Evolutionary conservation across 352 stramenopile species (phyloP).

Genomic region (Phytopythium ostracodes): DNA sequence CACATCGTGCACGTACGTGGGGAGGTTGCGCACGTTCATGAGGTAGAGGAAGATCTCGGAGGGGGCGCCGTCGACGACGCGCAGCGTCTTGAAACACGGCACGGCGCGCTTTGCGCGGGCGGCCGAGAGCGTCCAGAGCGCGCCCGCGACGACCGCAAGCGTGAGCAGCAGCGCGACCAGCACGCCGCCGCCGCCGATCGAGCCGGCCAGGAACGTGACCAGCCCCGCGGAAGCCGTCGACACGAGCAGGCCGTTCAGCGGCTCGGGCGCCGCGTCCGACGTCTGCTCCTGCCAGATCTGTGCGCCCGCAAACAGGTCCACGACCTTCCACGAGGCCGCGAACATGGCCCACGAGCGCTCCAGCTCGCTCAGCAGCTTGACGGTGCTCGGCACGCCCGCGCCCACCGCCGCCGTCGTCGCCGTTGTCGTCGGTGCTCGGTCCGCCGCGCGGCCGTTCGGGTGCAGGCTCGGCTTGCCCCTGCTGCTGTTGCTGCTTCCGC

Average conservation of each 20-base stretch:
- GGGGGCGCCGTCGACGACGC: slow-evolving; percentile 56
- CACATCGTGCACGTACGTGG: slow-evolving; percentile 24
- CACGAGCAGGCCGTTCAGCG: slow-evolving; percentile 54
- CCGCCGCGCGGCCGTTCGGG: slow-evolving; percentile 3
- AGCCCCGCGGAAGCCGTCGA: slow-evolving; percentile 47
- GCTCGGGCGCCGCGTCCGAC: slow-evolving; percentile 21
- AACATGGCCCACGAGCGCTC: slow-evolving; percentile 75
- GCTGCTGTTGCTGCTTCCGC: background rate
- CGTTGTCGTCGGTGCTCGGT: slow-evolving; percentile 8
- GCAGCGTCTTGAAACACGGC: slow-evolving; percentile 65
- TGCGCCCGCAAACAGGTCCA: slow-evolving; percentile 62
- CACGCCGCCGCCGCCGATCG: slow-evolving; percentile 60
- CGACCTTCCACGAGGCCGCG: slow-evolving; percentile 53
- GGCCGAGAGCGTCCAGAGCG: slow-evolving; percentile 55
- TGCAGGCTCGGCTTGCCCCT: slow-evolving; percentile 13
- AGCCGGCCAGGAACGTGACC: slow-evolving; percentile 59
- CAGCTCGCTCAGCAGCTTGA: slow-evolving; percentile 71
- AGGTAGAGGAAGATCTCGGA: slow-evolving; percentile 74
- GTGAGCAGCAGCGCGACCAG: slow-evolving; percentile 44
- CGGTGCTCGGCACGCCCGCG: slow-evolving; percentile 38
- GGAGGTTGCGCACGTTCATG: slow-evolving; percentile 69
- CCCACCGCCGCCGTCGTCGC: slow-evolving; percentile 7
- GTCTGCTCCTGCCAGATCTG: slow-evolving; percentile 65
- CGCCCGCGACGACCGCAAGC: slow-evolving; percentile 32
- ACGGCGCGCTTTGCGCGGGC: slow-evolving; percentile 33